A percentile compares a stretch with the other conserved stretches of the same genome.
These are phyloP conservation scores for Phaeoacremonium minimum DNA, from an alignment of 2,329 filamentous ascomycete genomes.

Conservation along the genomic window DNA sequence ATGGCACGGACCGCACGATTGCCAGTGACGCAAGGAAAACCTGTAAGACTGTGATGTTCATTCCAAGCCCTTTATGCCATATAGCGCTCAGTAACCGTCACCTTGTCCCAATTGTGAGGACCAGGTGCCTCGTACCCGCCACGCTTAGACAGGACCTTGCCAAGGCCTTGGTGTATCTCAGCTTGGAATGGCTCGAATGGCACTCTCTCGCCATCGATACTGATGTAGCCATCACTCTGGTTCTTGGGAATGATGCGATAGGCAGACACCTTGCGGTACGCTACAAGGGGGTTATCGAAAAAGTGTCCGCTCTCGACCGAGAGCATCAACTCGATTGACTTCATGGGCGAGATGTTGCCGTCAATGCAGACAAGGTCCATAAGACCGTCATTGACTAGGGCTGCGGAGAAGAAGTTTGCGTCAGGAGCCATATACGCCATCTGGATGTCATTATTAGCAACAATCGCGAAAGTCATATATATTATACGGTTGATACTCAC, in stretches of 20 bases:
- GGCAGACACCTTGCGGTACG: conserved; percentile 80
- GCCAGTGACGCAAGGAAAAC: not conserved
- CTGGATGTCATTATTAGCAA: conserved; percentile 28
- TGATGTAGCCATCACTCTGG: conserved; percentile 75
- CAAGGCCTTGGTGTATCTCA: conserved; percentile 79
- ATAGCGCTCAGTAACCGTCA: conserved; percentile 18
- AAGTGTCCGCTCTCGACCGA: conserved; percentile 69
- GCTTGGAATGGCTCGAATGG: conserved; percentile 89
- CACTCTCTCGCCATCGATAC: conserved; percentile 85
- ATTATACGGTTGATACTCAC: conserved; percentile 35
- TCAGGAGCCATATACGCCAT: conserved; percentile 90
- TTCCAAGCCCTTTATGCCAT: conserved; percentile 13
- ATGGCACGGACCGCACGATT: too few species aligned
- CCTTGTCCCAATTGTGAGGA: conserved; percentile 43
- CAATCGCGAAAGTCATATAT: not conserved
- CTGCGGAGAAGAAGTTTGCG: conserved; percentile 78
- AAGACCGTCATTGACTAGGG: conserved; percentile 77
- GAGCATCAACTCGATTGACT: conserved; percentile 65
- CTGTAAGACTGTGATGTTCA: not conserved
- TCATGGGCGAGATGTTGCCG: conserved; percentile 65
- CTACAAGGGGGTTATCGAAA: conserved; percentile 74
- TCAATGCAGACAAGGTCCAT: conserved; percentile 81
- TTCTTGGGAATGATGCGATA: conserved; percentile 78
- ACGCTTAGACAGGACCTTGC: conserved; percentile 76
- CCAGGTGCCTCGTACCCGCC: conserved; percentile 67